Conservation (phyloP, 306 rosid genomes). For the Castanopsis chinensis region DNA sequence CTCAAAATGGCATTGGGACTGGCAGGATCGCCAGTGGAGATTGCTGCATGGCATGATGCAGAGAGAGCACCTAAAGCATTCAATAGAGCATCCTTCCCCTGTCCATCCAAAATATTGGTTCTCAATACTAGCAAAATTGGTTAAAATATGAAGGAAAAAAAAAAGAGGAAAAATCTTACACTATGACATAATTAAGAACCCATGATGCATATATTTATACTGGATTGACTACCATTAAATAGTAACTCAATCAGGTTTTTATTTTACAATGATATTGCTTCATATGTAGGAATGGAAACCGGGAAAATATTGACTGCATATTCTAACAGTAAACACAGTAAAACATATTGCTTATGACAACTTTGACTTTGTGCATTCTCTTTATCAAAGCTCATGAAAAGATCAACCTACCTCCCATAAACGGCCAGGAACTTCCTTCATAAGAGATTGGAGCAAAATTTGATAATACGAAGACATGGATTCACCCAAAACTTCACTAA, state of each 20-base stretch:
- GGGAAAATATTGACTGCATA: background rate
- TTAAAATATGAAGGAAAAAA: background rate
- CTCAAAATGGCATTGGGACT: constrained; percentile 67
- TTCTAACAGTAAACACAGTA: background rate
- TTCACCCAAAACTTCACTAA: constrained; percentile 92
- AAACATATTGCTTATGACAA: background rate
- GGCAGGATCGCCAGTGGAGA: constrained; percentile 49
- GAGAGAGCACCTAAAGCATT: constrained; percentile 76
- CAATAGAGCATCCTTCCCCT: constrained; percentile 90
- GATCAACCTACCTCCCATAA: constrained; percentile 80
- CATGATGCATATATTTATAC: background rate
- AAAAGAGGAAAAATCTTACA: background rate
- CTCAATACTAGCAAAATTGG: background rate
- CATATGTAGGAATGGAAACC: background rate
- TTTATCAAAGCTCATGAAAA: constrained; percentile 2
- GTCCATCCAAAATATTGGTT: constrained; percentile 30
- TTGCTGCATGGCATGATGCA: constrained; percentile 72
- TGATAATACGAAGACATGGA: constrained; percentile 67
- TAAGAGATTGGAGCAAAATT: constrained; percentile 68
- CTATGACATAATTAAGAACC: background rate
- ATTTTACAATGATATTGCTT: background rate
- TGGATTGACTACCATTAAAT: background rate
- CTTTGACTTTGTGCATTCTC: background rate
- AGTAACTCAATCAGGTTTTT: background rate
- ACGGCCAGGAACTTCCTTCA: constrained; percentile 92